Conservation (phyloP, 2,329 filamentous ascomycete species). For the Pseudogymnoascus sp. region DNA sequence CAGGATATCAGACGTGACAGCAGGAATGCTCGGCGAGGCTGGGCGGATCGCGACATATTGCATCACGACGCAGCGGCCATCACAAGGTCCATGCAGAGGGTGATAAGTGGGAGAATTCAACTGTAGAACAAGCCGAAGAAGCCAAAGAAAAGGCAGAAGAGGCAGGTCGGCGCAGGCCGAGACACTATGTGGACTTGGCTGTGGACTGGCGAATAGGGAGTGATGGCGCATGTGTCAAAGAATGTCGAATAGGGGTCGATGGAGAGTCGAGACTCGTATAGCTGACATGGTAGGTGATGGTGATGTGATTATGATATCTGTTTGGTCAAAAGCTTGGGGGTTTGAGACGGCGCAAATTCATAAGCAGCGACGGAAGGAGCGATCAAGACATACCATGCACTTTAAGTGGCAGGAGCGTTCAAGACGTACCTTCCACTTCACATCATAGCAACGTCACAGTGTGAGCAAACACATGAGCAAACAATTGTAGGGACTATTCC, state of each 20-base stretch:
- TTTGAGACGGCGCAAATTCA: neutral
- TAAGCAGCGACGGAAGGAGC: neutral
- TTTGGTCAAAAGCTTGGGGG: neutral
- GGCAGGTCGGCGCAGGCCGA: neutral
- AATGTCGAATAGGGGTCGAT: neutral
- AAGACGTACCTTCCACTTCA: neutral
- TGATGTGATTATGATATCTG: neutral
- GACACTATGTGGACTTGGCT: neutral
- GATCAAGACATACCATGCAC: neutral
- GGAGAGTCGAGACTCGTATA: neutral
- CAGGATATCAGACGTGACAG: neutral
- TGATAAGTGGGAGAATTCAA: neutral
- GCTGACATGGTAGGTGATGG: neutral
- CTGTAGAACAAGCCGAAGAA: neutral
- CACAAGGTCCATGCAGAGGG: neutral
- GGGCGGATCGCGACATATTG: slow-evolving; percentile 4
- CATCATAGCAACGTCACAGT: neutral
- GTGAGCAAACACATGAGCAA: neutral
- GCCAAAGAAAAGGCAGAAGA: neutral
- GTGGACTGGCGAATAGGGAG: neutral
- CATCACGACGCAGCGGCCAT: neutral
- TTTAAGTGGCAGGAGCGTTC: neutral
- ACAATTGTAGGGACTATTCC: neutral
- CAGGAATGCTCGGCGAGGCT: neutral
- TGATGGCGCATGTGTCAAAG: neutral